Evolutionary conservation across 148 eudicot genomes (phyloP), one percentile per base, ranked within the genome.

Genomic region (Oxyria digyna): DNA sequence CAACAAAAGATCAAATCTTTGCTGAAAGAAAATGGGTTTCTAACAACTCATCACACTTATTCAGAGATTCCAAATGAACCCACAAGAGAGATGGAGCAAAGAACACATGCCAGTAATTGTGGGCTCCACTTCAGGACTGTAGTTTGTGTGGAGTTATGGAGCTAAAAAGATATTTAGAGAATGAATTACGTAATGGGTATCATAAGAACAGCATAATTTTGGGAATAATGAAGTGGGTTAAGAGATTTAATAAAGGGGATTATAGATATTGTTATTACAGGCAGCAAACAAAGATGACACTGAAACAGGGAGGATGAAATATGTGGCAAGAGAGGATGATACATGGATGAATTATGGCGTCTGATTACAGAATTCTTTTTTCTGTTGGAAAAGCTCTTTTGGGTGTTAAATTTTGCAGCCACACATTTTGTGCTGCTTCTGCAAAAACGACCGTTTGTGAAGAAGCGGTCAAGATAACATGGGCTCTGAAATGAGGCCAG

Each of bases 341-440:
- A 59, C 65, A 59, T 59, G 65, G 65, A 59, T 15, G 65, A 59
- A 59, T 59, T 14, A 59, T 59, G 65, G 65, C 65, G 14, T 29
- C 65, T 13, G 18, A 59, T 29, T 31, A 14, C 9, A 1, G 18
- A 6, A 13, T 59, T 59, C 5, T 54, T 54, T 54, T 29, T 59
- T 59, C 7, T 35, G 9, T 29, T 29, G 65, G 65, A 31, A 29
- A 29, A 59, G 37, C 65, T 59, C 31, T 10, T 59, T 59, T 35
- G 62, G 31, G 8, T 59, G 33, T 59, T 18, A 15, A 26, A 59
- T 13, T 59, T 59, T 26, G 29, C 9, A 29, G 38, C 65, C 65
- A 59, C 65, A 59, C 65, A 27, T 59, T 59, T 59, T 59, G 18
- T 59, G 65, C 65, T 59, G 4, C 35, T 59, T 17, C 65, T 31